Evolutionary conservation across 148 eudicot genomes (phyloP).

Genomic region (Diospyros kaki): DNA sequence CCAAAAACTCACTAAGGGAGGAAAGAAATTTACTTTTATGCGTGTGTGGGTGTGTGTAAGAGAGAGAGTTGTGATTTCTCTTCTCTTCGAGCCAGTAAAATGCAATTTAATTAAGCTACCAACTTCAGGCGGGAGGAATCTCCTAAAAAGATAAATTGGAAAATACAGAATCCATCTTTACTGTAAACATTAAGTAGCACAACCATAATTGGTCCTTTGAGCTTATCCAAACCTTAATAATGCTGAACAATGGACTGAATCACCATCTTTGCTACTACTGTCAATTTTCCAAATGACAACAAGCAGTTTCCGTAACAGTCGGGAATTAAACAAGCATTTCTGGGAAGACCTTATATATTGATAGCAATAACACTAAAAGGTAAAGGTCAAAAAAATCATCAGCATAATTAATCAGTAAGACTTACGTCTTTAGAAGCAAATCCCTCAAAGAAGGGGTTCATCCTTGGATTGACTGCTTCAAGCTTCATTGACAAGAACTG

Average conservation of each 20-base stretch:
- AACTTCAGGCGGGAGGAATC: neutral
- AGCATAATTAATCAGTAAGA: slow-evolving; percentile 9
- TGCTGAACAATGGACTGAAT: neutral
- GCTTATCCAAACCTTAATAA: neutral
- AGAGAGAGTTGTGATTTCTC: no score
- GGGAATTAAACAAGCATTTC: no score
- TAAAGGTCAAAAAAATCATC: neutral
- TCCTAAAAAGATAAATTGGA: neutral
- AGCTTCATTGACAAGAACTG: slow-evolving; percentile 88
- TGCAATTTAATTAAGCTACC: neutral
- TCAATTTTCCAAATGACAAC: no score
- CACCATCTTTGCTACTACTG: neutral
- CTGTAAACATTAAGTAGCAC: neutral
- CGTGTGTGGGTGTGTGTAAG: no score
- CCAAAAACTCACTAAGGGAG: no score
- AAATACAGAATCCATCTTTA: neutral
- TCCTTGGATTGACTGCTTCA: no score
- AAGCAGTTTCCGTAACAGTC: slow-evolving; percentile 4
- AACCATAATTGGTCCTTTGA: neutral
- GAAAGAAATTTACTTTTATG: no score
- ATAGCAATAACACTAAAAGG: neutral
- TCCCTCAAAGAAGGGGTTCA: slow-evolving; percentile 47
- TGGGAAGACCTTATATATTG: neutral
- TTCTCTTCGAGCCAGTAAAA: neutral
- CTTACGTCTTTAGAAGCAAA: slow-evolving; percentile 76